Base-by-base conservation (phyloP, 140 eudicot species). In the Flaveria floridana region DNA sequence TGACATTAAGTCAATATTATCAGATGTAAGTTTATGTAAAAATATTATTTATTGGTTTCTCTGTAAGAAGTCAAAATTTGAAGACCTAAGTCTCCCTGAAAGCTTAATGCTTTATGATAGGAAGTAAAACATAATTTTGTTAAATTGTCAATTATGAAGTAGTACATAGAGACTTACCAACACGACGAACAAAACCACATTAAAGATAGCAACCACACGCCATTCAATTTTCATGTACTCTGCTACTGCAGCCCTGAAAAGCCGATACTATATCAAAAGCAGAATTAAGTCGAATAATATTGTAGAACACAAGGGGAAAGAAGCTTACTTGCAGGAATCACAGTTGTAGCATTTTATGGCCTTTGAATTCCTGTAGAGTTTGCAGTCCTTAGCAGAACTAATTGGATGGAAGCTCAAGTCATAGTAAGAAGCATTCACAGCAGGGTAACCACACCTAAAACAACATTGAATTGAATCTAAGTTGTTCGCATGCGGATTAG, bases 141-240 rank as follows among this genome's bases (percentile, higher is more conserved):
- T 13, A 0, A 48, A 48, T 13, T 0, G 55, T 48, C n/a, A 3
- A 47, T 47, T 61, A 61, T 3, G n/a, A 42, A 11, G 37, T 6
- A 3, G 34, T 52, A 52, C 41, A 64, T 26, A 10, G 72, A n/a
- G 48, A 8, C 84, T 84, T 84, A 93, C 98, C 98, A 93, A 76
- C 76, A 93, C 91, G 50, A 86, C 79, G 68, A 93, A 90, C 73
- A 93, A 84, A 75, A 86, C 68, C 44, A 88, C 83, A 19, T 93
- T 93, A 75, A 90, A 93, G 79, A 93, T 90, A 12, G 97, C 98
- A 59, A 93, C 98, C 64, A 86, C 95, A 72, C 97, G 87, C 97
- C 98, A 93, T 74, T 92, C 98, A 0, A 77, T 85, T 86, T 90
- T 92, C 96, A 92, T 90, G 85, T 90, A 93, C 73, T 93, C 92